Evolutionary conservation across 78 protist genomes (phyloP).

Genomic region (Protostelium mycophagum): DNA sequence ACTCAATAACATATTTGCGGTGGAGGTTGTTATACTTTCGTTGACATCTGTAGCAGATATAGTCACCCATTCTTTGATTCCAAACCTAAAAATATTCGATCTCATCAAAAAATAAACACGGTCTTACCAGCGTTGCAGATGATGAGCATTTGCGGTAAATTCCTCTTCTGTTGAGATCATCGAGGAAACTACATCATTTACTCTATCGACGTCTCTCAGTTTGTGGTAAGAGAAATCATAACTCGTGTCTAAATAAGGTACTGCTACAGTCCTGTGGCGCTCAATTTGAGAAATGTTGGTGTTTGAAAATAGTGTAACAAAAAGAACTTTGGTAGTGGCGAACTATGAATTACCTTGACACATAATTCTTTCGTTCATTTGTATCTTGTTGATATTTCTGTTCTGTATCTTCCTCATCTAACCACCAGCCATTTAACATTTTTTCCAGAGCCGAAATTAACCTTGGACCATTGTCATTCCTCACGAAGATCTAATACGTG

Average conservation of each 20-base stretch:
- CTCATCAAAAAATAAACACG: not conserved
- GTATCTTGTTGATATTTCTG: not conserved
- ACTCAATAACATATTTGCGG: not conserved
- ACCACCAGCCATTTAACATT: not conserved
- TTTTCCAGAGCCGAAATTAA: not conserved
- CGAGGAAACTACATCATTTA: not conserved
- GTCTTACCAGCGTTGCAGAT: not conserved
- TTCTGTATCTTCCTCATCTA: not conserved
- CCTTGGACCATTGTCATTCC: too few species aligned
- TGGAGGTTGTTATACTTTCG: not conserved
- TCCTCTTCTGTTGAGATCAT: not conserved
- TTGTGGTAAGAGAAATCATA: not conserved
- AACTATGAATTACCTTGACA: not conserved
- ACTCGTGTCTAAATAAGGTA: not conserved
- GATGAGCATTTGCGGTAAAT: not conserved
- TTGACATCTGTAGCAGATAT: not conserved
- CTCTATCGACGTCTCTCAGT: not conserved
- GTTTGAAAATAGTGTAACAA: too few species aligned
- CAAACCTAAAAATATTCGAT: not conserved
- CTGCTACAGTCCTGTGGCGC: not conserved
- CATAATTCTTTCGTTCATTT: not conserved
- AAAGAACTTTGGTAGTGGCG: not conserved
- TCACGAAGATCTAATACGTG: too few species aligned
- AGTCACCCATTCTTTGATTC: not conserved
- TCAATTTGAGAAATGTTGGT: too few species aligned